Evolutionary conservation across 2,329 filamentous ascomycete species (phyloP).

Genomic region (Teratosphaeriaceae sp.): DNA sequence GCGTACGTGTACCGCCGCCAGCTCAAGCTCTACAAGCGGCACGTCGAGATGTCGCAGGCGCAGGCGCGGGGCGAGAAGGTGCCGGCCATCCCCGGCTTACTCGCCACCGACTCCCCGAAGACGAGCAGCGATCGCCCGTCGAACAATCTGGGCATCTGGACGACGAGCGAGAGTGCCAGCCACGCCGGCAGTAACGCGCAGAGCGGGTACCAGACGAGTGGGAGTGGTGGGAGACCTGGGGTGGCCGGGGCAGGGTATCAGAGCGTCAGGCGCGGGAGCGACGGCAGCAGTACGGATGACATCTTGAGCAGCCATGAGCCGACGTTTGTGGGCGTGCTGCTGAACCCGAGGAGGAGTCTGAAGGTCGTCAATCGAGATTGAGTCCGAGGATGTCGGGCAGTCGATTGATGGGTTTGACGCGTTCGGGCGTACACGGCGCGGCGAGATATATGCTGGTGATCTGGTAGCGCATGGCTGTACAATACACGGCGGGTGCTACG

Average conservation of each 20-base stretch:
- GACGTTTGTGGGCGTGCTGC: conserved; percentile 59
- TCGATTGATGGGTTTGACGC: too few relatives aligned
- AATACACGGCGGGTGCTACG: not conserved
- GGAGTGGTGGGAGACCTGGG: conserved; percentile 3
- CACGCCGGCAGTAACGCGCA: conserved; percentile 25
- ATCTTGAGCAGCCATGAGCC: conserved; percentile 58
- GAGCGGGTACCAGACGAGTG: conserved; percentile 15
- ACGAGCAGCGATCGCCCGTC: conserved; percentile 16
- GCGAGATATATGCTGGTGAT: too few relatives aligned
- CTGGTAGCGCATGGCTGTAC: not conserved
- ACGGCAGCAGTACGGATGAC: conserved; percentile 47
- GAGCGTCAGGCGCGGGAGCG: conserved; percentile 33
- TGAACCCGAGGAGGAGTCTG: conserved; percentile 62
- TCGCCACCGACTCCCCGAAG: conserved; percentile 17
- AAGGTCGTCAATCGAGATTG: conserved; percentile 59
- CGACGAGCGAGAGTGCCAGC: conserved; percentile 31
- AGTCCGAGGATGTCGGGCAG: conserved; percentile 10
- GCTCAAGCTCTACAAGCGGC: conserved; percentile 61
- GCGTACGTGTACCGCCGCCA: conserved; percentile 68
- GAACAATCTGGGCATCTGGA: not conserved
- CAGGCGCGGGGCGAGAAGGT: conserved; percentile 36
- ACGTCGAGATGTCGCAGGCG: conserved; percentile 59
- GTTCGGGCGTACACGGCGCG: too few relatives aligned
- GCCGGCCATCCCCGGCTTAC: conserved; percentile 23
- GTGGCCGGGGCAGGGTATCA: conserved; percentile 22